Evolutionary conservation across 2,329 filamentous ascomycete genomes (phyloP), one percentile per base, ranked within the genome.

Genomic region (Grosmannia serpens): DNA sequence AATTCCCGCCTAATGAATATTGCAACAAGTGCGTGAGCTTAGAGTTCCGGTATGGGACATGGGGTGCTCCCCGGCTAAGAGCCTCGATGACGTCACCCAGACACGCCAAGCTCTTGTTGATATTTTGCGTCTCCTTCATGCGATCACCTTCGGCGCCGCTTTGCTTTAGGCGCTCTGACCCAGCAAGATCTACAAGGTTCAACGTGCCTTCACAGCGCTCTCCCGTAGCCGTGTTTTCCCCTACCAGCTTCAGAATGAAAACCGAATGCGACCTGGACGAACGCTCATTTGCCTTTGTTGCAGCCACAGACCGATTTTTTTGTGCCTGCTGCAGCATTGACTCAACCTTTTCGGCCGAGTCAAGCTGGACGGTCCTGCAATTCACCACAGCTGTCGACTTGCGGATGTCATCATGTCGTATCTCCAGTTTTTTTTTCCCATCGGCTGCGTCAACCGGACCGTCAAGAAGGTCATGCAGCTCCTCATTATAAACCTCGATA

Each of bases 401-500:
- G 65, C 86, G 88, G 41, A 78, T 74, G 49, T 90, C 83, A 67
- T 97, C 92, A 64, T 97, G 94, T 2, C 88, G 84, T 59, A 96
- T 92, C 66, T 95, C 89, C 55, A 92, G 86, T 73, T 89, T 95
- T 73, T 87, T 89, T 73, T 87, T 89, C 62, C 86, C 83, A 55
- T 90, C 79, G 24, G 86, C n/a, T 3, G 75, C 15, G 3, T 41
- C 38, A 3, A 15, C n/a, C 3, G 75, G 71, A 1, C 77, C 72
- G 0, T 75, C 74, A 15, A 99, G 81, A 17, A 99, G 74, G 70
- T 99, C 94, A 69, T 96, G 91, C 62, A 99, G 80, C 62, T 95
- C 94, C 70, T 99, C 94, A 63, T 99, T 97, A 81, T 99, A 99
- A 7, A 99, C 94, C 69, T 99, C 94, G 17, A 97, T 85, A 67